Percentiles rank a stretch among this genome's conserved stretches.
Evolutionary conservation across 352 stramenopile genomes (phyloP).

Genomic region (Nothophytophthora sp.): DNA sequence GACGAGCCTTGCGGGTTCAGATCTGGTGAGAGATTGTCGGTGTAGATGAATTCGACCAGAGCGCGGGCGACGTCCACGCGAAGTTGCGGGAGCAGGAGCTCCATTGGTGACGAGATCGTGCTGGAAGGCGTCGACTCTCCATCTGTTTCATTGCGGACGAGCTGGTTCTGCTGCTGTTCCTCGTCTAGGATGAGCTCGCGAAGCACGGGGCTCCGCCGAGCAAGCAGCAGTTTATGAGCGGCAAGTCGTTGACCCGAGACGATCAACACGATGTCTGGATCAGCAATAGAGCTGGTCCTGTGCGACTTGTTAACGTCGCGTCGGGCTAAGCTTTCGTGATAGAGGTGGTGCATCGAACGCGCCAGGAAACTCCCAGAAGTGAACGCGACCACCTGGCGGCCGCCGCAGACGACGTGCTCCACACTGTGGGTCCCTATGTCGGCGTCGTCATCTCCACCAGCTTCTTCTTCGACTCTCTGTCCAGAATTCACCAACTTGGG

Average conservation of each 20-base stretch:
- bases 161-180: slow-evolving; percentile 21
- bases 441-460: neutral
- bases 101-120: slow-evolving; percentile 14
- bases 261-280: slow-evolving; percentile 47
- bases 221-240: slow-evolving; percentile 65
- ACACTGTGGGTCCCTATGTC: slow-evolving; percentile 34
- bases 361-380: slow-evolving; percentile 55
- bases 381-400: slow-evolving; percentile 42
- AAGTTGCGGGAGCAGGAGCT: slow-evolving; percentile 53
- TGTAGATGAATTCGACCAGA: slow-evolving; percentile 78
- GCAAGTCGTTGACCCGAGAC: slow-evolving; percentile 40
- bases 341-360: slow-evolving; percentile 36
- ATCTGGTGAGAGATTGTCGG: slow-evolving; percentile 53
- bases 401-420: slow-evolving; percentile 55
- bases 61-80: slow-evolving; percentile 52
- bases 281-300: neutral
- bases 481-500: slow-evolving; percentile 28
- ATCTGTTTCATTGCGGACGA: slow-evolving; percentile 1
- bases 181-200: slow-evolving; percentile 58
- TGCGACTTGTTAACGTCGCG: neutral
- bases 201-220: slow-evolving; percentile 49
- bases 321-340: slow-evolving; percentile 14
- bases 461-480: neutral
- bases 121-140: neutral
- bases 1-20: slow-evolving; percentile 31